Percentiles rank a stretch among this genome's conserved stretches.
Evolutionary conservation across 169 alveolate genomes (phyloP).

Genomic region (Cryptosporidium viatorum): DNA sequence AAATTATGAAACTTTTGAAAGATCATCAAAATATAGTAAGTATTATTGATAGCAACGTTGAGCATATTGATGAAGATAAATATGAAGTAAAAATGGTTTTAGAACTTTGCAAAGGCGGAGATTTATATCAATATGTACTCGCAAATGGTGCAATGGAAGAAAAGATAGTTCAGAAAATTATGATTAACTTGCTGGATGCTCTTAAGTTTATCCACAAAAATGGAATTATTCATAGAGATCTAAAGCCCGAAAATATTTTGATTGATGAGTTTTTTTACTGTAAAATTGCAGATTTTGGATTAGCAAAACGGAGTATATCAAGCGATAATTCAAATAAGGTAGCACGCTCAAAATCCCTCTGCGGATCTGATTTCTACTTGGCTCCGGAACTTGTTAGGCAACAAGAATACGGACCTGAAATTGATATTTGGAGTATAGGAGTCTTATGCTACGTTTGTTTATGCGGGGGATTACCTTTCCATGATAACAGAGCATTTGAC

Average conservation of each 20-base stretch:
- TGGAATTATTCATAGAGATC: conserved; percentile 77
- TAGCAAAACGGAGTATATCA: conserved; percentile 73
- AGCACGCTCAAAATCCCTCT: conserved; percentile 76
- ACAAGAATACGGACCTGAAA: conserved; percentile 82
- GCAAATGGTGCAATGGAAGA: conserved; percentile 56
- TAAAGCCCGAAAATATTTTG: conserved; percentile 65
- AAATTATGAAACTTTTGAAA: conserved; percentile 41
- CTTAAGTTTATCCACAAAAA: conserved; percentile 76
- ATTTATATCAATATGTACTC: conserved; percentile 74
- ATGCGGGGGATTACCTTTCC: conserved; percentile 80
- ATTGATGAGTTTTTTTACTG: conserved; percentile 47
- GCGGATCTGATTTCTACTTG: conserved; percentile 81
- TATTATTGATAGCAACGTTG: conserved; percentile 39
- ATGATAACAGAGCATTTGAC: conserved; percentile 39
- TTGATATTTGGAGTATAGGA: conserved; percentile 81
- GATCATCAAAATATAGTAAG: conserved; percentile 44
- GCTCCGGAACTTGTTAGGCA: conserved; percentile 81
- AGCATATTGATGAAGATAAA: conserved; percentile 53
- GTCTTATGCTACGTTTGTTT: conserved; percentile 79
- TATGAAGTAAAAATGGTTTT: conserved; percentile 75
- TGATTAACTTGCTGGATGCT: conserved; percentile 74
- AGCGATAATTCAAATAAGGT: conserved; percentile 14
- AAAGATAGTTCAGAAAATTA: conserved; percentile 36
- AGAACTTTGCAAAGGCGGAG: conserved; percentile 80
- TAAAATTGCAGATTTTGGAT: conserved; percentile 79